Evolutionary conservation across 2,329 filamentous ascomycete genomes (phyloP), one percentile per base, ranked within the genome.

Genomic region (Microascus cirrosus): DNA sequence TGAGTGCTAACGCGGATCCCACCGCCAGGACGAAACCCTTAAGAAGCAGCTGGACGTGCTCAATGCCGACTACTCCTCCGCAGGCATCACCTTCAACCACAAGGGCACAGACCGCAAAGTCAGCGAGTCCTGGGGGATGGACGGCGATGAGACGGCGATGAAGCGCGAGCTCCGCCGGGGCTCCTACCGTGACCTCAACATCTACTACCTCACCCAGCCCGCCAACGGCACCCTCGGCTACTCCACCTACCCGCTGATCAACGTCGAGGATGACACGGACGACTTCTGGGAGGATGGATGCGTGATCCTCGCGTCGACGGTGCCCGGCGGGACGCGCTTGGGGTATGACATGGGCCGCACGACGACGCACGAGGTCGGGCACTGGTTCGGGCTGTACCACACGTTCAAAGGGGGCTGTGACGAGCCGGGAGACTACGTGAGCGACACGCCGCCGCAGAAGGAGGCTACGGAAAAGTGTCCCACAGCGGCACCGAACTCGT

Each of bases 101-200:
- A 67, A 71, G 22, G 69, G 69, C 57, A 75, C 68, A 22, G 72
- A 73, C 58, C 74, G 70, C 61, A 77, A 77, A 39, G 66, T 78
- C 63, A 79, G 81, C 69, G 45, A 66, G 22, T 66, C 67, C 63
- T 81, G 77, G 76, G 74, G 75, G 34, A 62, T 59, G 15, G 76
- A 74, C 25, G 66, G 67, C 1, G 60, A 63, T n/a, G 72, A 76
- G 59, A 56, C 68, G 56, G 66, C 62, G 2, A 78, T 78, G 75
- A 78, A 77, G 71, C 64, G 59, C 45, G 63, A 69, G 28, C 74
- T 79, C 11, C 74, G 73, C 60, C 69, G 74, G 66, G 76, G 77
- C 53, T 68, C 69, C 59, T 78, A 77, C 66, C 60, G 60, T 25
- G 65, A 65, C n/a, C 67, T 72, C 7, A 72, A 67, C 62, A 63